Percentiles rank a stretch among this genome's conserved stretches.
Evolutionary conservation across 495 filamentous ascomycete species (phyloP).

Genomic region (Penicillium ucsense): DNA sequence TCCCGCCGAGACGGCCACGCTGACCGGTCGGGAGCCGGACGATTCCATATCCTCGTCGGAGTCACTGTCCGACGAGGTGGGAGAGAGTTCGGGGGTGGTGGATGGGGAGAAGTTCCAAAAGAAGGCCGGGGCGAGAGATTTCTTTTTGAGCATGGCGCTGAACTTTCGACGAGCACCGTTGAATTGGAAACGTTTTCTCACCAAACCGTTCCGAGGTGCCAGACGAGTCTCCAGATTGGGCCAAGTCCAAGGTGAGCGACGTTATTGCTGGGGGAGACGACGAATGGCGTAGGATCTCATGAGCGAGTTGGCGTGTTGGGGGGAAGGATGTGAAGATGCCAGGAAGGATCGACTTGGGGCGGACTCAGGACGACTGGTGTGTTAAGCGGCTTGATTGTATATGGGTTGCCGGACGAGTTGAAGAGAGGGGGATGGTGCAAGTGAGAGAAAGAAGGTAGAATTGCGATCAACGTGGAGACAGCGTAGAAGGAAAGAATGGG

Average conservation of each 20-base stretch:
- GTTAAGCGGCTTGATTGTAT: too few species aligned
- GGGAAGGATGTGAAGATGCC: neutral
- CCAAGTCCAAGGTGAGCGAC: neutral
- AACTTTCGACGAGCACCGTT: slow-evolving; percentile 22
- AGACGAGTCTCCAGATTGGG: slow-evolving; percentile 16
- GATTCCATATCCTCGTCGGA: slow-evolving; percentile 49
- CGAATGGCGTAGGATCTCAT: neutral
- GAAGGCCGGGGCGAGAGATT: slow-evolving; percentile 32
- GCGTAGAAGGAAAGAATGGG: neutral
- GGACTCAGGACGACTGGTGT: too few species aligned
- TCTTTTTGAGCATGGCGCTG: slow-evolving; percentile 44
- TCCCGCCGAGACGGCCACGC: slow-evolving; percentile 50
- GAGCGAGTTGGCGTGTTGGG: neutral
- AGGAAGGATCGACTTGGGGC: too few species aligned
- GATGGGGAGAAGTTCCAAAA: slow-evolving; percentile 33
- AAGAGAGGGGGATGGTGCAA: neutral
- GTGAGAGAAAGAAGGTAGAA: neutral
- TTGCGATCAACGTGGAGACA: neutral
- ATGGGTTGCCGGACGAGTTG: neutral
- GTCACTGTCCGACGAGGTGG: slow-evolving; percentile 37
- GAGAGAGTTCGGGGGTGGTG: slow-evolving; percentile 36
- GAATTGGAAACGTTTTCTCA: slow-evolving; percentile 17
- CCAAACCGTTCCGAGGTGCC: slow-evolving; percentile 14
- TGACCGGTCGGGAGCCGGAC: slow-evolving; percentile 49
- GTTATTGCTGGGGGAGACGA: slow-evolving; percentile 5